Percentiles rank a stretch among this genome's conserved stretches.
These are phyloP conservation scores for Cladophialophora chaetospira DNA, from an alignment of 2,329 filamentous ascomycete genomes.

Conservation along the genomic window DNA sequence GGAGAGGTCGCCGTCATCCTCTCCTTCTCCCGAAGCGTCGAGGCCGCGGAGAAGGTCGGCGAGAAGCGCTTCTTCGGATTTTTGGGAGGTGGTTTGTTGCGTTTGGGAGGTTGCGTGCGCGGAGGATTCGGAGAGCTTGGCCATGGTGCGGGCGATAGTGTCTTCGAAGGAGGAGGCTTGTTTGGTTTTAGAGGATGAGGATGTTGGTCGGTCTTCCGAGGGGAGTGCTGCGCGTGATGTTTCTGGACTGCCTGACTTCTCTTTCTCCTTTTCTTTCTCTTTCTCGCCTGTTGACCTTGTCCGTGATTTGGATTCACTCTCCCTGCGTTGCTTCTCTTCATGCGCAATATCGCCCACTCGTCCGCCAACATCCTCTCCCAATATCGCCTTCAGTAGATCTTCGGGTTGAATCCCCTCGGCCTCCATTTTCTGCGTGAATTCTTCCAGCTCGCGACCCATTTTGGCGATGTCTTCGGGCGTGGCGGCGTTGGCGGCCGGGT, in stretches of 20 bases:
- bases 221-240: slow-evolving; percentile 28
- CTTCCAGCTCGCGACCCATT: slow-evolving; percentile 35
- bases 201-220: neutral
- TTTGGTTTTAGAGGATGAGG: slow-evolving; percentile 31
- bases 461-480: slow-evolving; percentile 31
- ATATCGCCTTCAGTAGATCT: slow-evolving; percentile 37
- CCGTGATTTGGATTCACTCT: slow-evolving; percentile 29
- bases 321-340: slow-evolving; percentile 28
- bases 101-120: slow-evolving; percentile 69
- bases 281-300: too few relatives aligned
- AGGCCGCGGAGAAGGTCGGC: slow-evolving; percentile 92
- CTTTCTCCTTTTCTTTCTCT: too few relatives aligned
- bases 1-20: slow-evolving; percentile 78
- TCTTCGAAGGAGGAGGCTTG: slow-evolving; percentile 69
- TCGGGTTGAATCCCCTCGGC: slow-evolving; percentile 35
- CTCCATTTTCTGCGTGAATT: slow-evolving; percentile 38
- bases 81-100: slow-evolving; percentile 62
- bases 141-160: slow-evolving; percentile 90
- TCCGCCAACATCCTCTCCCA: slow-evolving; percentile 34
- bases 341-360: slow-evolving; percentile 22
- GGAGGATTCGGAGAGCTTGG: slow-evolving; percentile 88
- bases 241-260: slow-evolving; percentile 32
- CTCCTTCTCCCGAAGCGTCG: slow-evolving; percentile 62
- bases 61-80: slow-evolving; percentile 73
- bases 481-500: slow-evolving; percentile 26